Percentiles rank a stretch among this genome's conserved stretches.
These are phyloP conservation scores for Ulmus americana DNA, from an alignment of 331 rosid genomes.

Conservation along the genomic window DNA sequence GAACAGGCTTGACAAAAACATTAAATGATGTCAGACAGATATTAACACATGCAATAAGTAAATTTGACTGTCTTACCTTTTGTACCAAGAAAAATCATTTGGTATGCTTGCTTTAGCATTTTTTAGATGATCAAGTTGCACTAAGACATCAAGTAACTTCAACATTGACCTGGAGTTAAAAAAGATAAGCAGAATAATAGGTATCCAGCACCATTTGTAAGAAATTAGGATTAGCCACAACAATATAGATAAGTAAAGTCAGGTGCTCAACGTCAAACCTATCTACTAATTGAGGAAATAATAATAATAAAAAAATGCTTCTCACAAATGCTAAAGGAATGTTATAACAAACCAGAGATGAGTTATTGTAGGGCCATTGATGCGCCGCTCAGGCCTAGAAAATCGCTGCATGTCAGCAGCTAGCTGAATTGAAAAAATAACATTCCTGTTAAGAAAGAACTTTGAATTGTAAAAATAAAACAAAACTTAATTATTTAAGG, in stretches of 20 bases:
- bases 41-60: neutral
- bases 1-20: too few species aligned
- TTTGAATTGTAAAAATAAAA: slow-evolving; percentile 17
- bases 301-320: slow-evolving; percentile 1
- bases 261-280: slow-evolving; percentile 11
- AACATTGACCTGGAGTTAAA: slow-evolving; percentile 74
- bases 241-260: neutral
- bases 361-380: slow-evolving; percentile 91
- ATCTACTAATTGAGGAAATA: slow-evolving; percentile 6
- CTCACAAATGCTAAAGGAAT: slow-evolving; percentile 9
- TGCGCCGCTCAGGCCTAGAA: slow-evolving; percentile 98
- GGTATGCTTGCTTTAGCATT: slow-evolving; percentile 99
- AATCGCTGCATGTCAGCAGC: slow-evolving; percentile 99
- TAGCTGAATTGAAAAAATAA: slow-evolving; percentile 51
- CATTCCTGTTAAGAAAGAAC: slow-evolving; percentile 18
- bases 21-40: too few species aligned
- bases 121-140: slow-evolving; percentile 98
- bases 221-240: neutral
- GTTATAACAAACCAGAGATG: slow-evolving; percentile 71
- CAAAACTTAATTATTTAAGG: neutral
- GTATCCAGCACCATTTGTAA: neutral
- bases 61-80: slow-evolving; percentile 48
- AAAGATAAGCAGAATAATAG: slow-evolving; percentile 18
- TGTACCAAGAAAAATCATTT: slow-evolving; percentile 96
- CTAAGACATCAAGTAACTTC: slow-evolving; percentile 88